Percentiles rank a stretch among this genome's conserved stretches.
Evolutionary conservation across 2,329 filamentous ascomycete species (phyloP).

Genomic region (Sporothrix schenckii): DNA sequence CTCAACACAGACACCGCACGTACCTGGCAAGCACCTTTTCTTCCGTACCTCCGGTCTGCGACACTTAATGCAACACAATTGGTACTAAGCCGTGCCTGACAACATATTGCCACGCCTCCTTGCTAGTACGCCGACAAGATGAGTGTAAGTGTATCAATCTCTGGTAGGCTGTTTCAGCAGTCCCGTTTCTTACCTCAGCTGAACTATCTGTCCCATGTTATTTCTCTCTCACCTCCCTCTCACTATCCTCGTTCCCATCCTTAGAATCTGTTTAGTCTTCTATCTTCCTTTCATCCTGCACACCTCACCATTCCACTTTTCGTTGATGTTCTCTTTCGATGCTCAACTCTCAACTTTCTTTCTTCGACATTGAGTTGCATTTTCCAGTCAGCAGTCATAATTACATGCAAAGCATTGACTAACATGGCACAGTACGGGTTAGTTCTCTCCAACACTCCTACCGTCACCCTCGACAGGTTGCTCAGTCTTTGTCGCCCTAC

Average conservation of each 20-base stretch:
- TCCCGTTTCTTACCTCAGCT: slow-evolving; percentile 10
- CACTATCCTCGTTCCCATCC: background rate
- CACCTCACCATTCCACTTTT: background rate
- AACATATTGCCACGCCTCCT: background rate
- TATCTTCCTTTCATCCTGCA: background rate
- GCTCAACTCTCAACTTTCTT: background rate
- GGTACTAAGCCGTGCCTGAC: slow-evolving; percentile 1
- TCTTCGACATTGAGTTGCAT: background rate
- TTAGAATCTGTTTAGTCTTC: background rate
- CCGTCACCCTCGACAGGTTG: background rate
- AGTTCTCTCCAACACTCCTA: slow-evolving; percentile 40
- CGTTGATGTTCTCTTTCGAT: background rate
- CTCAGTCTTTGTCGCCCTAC: no score
- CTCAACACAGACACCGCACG: background rate
- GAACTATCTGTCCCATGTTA: no score
- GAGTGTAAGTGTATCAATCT: slow-evolving; percentile 34
- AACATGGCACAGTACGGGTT: slow-evolving; percentile 60
- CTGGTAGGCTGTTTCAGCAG: slow-evolving; percentile 27
- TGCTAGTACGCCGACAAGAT: slow-evolving; percentile 21
- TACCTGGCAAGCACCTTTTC: background rate
- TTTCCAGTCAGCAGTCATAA: no score
- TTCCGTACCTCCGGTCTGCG: slow-evolving; percentile 18
- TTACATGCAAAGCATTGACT: slow-evolving; percentile 38
- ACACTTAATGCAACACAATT: slow-evolving; percentile 27
- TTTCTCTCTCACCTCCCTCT: slow-evolving; percentile 4